Conservation (phyloP, 352 stramenopile genomes). For the Phytophthora melonis region DNA sequence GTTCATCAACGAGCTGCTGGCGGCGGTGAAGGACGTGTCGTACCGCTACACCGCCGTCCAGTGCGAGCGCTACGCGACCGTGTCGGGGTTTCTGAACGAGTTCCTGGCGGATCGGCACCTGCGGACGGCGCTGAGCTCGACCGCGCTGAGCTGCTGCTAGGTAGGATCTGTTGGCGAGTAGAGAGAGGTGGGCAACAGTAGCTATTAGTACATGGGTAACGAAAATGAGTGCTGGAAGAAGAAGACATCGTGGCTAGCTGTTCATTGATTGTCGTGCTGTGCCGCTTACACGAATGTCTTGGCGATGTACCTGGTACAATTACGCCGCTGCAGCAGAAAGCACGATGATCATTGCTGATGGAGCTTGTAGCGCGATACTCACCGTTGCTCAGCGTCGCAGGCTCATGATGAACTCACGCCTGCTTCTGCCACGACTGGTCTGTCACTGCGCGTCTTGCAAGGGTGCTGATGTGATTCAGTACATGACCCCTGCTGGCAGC, state of each 20-base stretch:
- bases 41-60: constrained; percentile 50
- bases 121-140: constrained; percentile 5
- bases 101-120: constrained; percentile 52
- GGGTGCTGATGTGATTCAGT: neutral
- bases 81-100: constrained; percentile 56
- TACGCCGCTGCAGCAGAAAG: neutral
- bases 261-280: too few species aligned
- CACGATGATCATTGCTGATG: neutral
- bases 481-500: too few species aligned
- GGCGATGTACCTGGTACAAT: neutral
- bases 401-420: neutral
- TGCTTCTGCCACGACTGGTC: neutral
- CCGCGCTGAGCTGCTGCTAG: constrained; percentile 11
- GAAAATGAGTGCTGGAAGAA: too few species aligned
- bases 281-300: neutral
- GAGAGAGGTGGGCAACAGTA: neutral
- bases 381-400: neutral
- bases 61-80: constrained; percentile 56
- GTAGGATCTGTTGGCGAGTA: neutral
- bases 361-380: neutral
- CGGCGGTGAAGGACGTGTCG: constrained; percentile 49
- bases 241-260: too few species aligned
- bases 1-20: constrained; percentile 56
- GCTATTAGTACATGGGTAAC: neutral
- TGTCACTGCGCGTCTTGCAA: neutral